A percentile compares a stretch with the other conserved stretches of the same genome.
phyloP scores from a whole-genome alignment of 2,329 filamentous ascomycete genomes.

The Penicillium sp. region DNA sequence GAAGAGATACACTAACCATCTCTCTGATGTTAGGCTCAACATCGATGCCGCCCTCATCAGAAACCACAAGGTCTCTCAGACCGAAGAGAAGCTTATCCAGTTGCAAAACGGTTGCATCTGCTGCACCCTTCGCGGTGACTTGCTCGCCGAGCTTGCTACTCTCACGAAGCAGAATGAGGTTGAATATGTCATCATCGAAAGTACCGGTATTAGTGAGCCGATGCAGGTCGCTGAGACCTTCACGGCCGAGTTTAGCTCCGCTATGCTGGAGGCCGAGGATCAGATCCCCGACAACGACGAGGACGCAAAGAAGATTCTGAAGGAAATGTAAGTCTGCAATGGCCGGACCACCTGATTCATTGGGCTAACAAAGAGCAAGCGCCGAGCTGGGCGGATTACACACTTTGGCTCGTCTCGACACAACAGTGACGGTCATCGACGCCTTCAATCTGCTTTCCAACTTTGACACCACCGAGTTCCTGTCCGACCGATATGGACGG shows the following conservation, averaged over 20 bases:
- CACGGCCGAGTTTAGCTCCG: conserved; percentile 53
- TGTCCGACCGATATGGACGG: conserved; percentile 59
- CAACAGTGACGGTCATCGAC: conserved; percentile 69
- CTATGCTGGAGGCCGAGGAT: conserved; percentile 50
- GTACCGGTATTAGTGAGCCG: conserved; percentile 68
- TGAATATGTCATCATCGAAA: conserved; percentile 71
- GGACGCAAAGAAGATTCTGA: conserved; percentile 46
- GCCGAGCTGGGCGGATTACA: conserved; percentile 62
- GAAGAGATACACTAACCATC: not conserved
- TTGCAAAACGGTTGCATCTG: conserved; percentile 74
- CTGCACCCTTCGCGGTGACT: conserved; percentile 68
- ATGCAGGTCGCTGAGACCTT: conserved; percentile 74
- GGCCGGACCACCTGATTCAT: not conserved
- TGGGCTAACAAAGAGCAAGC: conserved; percentile 24
- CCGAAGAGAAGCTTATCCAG: conserved; percentile 63
- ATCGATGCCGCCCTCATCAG: conserved; percentile 63
- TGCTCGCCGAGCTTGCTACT: conserved; percentile 66
- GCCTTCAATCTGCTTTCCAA: conserved; percentile 70
- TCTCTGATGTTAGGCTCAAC: conserved; percentile 51
- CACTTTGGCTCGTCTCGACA: conserved; percentile 65
- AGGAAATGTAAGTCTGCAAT: conserved; percentile 44
- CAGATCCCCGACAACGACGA: conserved; percentile 44
- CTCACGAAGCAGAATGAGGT: conserved; percentile 62
- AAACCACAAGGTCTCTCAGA: conserved; percentile 56
- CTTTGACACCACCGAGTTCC: conserved; percentile 66